Evolutionary conservation across 176 grass and related monocot genomes (phyloP), one percentile per base, ranked within the genome.

Genomic region (Aechmea fasciata): DNA sequence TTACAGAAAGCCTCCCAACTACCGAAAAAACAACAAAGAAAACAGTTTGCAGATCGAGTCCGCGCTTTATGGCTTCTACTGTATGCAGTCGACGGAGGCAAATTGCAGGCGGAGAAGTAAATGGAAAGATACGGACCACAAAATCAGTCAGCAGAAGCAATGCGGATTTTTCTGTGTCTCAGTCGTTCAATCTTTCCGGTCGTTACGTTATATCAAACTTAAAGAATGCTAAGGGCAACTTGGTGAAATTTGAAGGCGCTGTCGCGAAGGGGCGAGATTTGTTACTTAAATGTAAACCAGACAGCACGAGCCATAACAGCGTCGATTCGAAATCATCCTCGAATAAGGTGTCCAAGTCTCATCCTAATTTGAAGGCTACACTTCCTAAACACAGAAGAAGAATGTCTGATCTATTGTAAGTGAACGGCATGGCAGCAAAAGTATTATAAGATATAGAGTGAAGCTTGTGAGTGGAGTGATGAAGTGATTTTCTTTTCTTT

Each of bases 41-140:
- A 66, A 13, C 22, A 12, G 68, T 64, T 24, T 75, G 73, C 24
- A 76, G 70, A 25, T 76, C 82, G 18, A 73, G 70, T 65, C 89
- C 84, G 24, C 83, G 66, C 66, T 97, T 97, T 81, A 97, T 97
- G 94, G 81, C 84, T 26, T 64, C 89, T 10, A 97, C 87, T 0
- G 80, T 57, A 9, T 92, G 86, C 76, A 97, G 94, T 57, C 80
- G 83, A 17, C 87, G 82, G 63, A 81, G 89, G 71, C 86, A 87
- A 48, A 79, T 10, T 28, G 11, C 18, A 7, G 70, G 72, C 63
- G 78, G 75, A 52, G 81, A 87, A 72, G 74, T 71, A 73, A 74
- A 67, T 18, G 63, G 71, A 75, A 90, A 80, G 51, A 52, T 48
- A 2, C 90, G 76, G 83, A 29, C 71, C 57, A 52, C 81, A 52